phyloP scores from a whole-genome alignment of 1,284 basidiomycete genomes.

The Melampsora larici-populina region DNA sequence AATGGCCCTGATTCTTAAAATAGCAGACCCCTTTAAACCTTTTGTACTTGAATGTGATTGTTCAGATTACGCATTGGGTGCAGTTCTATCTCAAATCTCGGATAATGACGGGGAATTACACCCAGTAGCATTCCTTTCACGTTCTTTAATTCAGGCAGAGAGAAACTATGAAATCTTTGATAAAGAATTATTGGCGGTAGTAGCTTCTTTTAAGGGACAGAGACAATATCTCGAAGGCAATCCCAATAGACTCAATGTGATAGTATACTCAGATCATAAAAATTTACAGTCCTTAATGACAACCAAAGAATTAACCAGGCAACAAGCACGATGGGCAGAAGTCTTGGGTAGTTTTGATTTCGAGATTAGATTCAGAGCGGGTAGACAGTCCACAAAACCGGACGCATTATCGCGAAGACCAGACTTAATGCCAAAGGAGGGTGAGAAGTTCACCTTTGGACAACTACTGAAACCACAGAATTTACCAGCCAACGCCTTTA shows the following conservation, averaged over 20 bases:
- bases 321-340: not conserved
- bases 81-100: too few species aligned
- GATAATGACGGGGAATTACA: not conserved
- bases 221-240: not conserved
- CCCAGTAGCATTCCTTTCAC: not conserved
- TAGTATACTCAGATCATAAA: not conserved
- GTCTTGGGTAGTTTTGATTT: not conserved
- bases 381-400: too few species aligned
- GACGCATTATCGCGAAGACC: not conserved
- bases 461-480: too few species aligned
- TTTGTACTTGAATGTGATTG: too few species aligned
- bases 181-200: not conserved
- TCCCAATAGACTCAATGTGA: not conserved
- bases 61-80: too few species aligned
- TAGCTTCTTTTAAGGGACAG: not conserved
- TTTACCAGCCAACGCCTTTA: too few species aligned
- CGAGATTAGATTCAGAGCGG: not conserved
- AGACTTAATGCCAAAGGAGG: too few species aligned
- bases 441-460: too few species aligned
- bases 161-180: not conserved
- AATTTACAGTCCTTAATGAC: not conserved
- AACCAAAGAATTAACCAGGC: not conserved
- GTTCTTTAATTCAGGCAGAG: not conserved
- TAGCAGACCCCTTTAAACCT: too few species aligned
- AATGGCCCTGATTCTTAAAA: too few species aligned